These are phyloP conservation scores for Sporisorium scitamineum DNA, from an alignment of 1,284 basidiomycete genomes.

Conservation along the genomic window DNA sequence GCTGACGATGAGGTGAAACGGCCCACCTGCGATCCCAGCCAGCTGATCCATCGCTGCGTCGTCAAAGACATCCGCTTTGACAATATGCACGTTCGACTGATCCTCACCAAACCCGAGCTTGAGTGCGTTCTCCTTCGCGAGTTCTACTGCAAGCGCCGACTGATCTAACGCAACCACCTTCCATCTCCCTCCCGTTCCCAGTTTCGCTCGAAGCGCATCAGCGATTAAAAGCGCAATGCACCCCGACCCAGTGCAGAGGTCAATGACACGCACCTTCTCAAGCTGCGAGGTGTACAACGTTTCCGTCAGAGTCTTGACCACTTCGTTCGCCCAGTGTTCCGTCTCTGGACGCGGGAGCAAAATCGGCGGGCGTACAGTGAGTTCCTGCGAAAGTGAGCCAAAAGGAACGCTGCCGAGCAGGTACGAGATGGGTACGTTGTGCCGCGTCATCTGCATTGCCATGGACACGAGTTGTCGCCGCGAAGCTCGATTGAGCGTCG, in stretches of 20 bases:
- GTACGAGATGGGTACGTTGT: slow-evolving; percentile 34
- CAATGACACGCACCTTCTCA: slow-evolving; percentile 12
- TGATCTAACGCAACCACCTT: slow-evolving; percentile 37
- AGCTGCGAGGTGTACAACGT: neutral
- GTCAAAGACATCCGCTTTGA: slow-evolving; percentile 35
- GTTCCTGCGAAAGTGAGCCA: slow-evolving; percentile 22
- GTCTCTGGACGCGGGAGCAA: slow-evolving; percentile 44
- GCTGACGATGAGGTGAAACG: slow-evolving; percentile 37
- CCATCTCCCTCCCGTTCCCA: slow-evolving; percentile 12
- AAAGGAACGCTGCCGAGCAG: slow-evolving; percentile 39
- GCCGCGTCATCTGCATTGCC: slow-evolving; percentile 24
- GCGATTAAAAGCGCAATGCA: slow-evolving; percentile 43
- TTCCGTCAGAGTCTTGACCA: slow-evolving; percentile 1
- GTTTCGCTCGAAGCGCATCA: slow-evolving; percentile 16
- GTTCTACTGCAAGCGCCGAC: slow-evolving; percentile 21
- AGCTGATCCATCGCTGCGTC: slow-evolving; percentile 24
- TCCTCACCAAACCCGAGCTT: slow-evolving; percentile 17
- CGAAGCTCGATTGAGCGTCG: slow-evolving; percentile 8
- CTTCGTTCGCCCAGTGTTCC: slow-evolving; percentile 37
- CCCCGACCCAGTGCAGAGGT: slow-evolving; percentile 41
- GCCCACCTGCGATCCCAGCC: slow-evolving; percentile 9
- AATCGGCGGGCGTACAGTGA: slow-evolving; percentile 29
- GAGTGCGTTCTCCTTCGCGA: slow-evolving; percentile 37
- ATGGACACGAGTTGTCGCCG: slow-evolving; percentile 25
- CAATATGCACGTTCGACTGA: slow-evolving; percentile 13